A percentile compares a stretch with the other conserved stretches of the same genome.
These are phyloP conservation scores for Pseudogymnoascus sp. DNA, from an alignment of 2,329 filamentous ascomycete species.

Conservation along the genomic window DNA sequence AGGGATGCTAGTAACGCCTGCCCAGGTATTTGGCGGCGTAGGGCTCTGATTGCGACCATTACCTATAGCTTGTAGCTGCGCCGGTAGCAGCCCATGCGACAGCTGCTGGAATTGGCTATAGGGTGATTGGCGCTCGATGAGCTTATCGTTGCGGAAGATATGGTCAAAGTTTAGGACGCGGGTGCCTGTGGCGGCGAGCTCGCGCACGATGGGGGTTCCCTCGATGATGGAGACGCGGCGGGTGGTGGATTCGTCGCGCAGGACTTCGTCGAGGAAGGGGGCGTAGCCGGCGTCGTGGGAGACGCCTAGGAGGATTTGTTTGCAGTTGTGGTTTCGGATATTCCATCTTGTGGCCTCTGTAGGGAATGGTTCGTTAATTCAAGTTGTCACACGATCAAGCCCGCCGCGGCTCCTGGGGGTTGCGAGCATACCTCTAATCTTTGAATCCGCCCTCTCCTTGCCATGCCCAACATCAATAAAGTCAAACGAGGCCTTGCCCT, in stretches of 20 bases:
- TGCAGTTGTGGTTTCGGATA: slow-evolving; percentile 53
- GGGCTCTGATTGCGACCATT: slow-evolving; percentile 12
- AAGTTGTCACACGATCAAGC: background rate
- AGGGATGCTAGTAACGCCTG: slow-evolving; percentile 26
- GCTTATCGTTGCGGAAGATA: slow-evolving; percentile 48
- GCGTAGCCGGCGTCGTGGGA: slow-evolving; percentile 55
- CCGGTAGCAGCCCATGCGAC: slow-evolving; percentile 1
- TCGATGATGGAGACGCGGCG: slow-evolving; percentile 47
- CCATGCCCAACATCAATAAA: slow-evolving; percentile 55
- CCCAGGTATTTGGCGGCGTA: slow-evolving; percentile 23
- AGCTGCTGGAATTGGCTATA: slow-evolving; percentile 14
- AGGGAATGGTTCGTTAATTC: slow-evolving; percentile 13
- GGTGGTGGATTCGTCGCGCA: slow-evolving; percentile 36
- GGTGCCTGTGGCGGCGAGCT: slow-evolving; percentile 41
- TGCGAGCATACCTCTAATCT: slow-evolving; percentile 47
- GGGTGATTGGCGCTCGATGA: slow-evolving; percentile 32
- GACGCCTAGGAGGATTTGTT: slow-evolving; percentile 52
- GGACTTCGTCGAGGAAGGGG: slow-evolving; percentile 48
- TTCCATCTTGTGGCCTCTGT: slow-evolving; percentile 42
- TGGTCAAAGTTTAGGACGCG: slow-evolving; percentile 39
- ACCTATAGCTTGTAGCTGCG: background rate
- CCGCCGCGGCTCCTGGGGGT: background rate
- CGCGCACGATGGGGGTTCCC: slow-evolving; percentile 42
- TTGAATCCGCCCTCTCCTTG: slow-evolving; percentile 51
- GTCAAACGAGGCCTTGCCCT: slow-evolving; percentile 51